Evolutionary conservation across 805 yeast species (phyloP).

Genomic region (Ogataea ganodermae): DNA sequence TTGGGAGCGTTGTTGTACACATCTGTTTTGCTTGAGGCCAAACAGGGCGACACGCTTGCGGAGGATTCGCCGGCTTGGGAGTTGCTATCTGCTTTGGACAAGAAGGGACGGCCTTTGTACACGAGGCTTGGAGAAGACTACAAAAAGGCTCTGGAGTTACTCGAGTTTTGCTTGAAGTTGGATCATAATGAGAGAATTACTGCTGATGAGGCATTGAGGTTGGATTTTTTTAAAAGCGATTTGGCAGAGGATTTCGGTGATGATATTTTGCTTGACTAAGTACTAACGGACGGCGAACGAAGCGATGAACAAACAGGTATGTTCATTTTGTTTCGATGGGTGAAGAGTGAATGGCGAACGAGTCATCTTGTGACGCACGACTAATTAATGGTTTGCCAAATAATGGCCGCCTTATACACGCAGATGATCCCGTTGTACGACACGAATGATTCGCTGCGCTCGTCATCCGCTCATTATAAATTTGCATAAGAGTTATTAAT

Average conservation of each 20-base stretch:
- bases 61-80: constrained; percentile 73
- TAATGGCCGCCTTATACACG: no score
- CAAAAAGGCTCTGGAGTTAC: constrained; percentile 52
- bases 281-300: no score
- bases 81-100: constrained; percentile 52
- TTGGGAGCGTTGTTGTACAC: constrained; percentile 43
- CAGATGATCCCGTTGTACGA: no score
- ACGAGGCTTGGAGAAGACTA: constrained; percentile 40
- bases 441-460: no score
- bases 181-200: constrained; percentile 58
- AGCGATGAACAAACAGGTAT: no score
- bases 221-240: constrained; percentile 56
- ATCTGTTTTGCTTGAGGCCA: constrained; percentile 46
- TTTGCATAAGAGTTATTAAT: no score
- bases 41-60: constrained; percentile 62
- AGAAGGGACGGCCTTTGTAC: constrained; percentile 40
- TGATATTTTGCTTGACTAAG: constrained; percentile 29
- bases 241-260: constrained; percentile 30
- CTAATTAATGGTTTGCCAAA: no score
- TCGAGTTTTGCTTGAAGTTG: constrained; percentile 58
- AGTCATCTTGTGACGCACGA: no score
- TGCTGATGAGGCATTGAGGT: constrained; percentile 56
- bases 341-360: no score
- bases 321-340: no score
- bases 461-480: no score